Base-by-base conservation (phyloP, 1,284 basidiomycete species). In the Apiotrichum montevideense region DNA sequence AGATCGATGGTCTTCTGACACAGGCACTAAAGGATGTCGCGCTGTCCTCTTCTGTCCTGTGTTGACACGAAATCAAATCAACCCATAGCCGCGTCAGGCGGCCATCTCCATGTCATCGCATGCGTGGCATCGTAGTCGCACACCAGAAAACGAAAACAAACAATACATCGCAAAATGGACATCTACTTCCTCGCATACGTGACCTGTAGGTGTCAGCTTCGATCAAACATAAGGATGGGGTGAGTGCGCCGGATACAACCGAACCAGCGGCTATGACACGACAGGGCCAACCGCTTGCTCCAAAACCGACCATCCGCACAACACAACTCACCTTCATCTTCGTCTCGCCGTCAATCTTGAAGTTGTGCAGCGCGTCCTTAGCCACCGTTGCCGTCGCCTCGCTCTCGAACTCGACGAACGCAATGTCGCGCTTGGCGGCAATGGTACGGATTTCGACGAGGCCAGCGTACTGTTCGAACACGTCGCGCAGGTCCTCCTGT, bases 381-480 rank as follows among this genome's bases (percentile, higher is more conserved):
- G 93, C 93, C 41, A 87, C 84, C 13, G 84, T 86, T n/a, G 92
- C 87, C 62, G 87, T 88, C 44, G 80, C 83, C 74, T 96, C 93
- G 84, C 96, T 92, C 71, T 85, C 73, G 69, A 87, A 97, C 75
- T 97, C 93, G 76, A 97, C 90, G 81, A 97, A 97, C 2, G 93
- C 93, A 66, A 96, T 96, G 72, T 94, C 92, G 72, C 87, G 87
- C 78, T 95, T 92, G 49, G 90, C 91, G 39, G 93, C 90, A 71
- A 97, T 94, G 66, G 93, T 90, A 80, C 93, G 90, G 14, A 97
- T 92, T 82, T 96, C 91, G 83, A 92, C 77, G 58, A 97, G 76
- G 69, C 93, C 93, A 51, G 91, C 87, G 76, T 94, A 91, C 88
- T 91, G 87, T 58, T 88, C 86, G 79, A 96, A 96, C 39, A 96